Conservation (phyloP, 108 stramenopile genomes). For the Nannochloropsis gaditana region DNA sequence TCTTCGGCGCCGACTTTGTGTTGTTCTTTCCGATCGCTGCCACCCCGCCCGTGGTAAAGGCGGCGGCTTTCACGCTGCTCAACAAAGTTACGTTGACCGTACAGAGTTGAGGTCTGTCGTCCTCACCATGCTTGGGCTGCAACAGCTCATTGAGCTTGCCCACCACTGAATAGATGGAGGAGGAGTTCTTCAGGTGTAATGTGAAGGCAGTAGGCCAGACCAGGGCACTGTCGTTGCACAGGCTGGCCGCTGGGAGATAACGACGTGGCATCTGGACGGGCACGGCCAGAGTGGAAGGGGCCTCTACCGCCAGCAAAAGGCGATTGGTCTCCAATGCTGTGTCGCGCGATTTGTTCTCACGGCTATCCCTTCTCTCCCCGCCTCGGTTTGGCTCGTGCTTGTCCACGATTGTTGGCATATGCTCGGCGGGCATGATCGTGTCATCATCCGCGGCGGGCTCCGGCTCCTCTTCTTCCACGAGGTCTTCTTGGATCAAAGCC, state of each 20-base stretch:
- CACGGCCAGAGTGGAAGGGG: not conserved
- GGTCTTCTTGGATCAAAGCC: not conserved
- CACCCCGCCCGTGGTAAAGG: not conserved
- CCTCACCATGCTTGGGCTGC: not conserved
- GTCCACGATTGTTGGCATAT: not conserved
- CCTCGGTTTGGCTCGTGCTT: not conserved
- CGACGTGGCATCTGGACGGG: conserved; percentile 15
- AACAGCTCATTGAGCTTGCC: not conserved
- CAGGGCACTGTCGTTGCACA: not conserved
- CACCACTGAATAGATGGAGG: not conserved
- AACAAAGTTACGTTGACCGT: not conserved
- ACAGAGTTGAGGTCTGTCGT: not conserved
- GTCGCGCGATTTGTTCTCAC: not conserved
- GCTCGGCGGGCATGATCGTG: not conserved
- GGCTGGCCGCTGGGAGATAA: not conserved
- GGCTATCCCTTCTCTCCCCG: not conserved
- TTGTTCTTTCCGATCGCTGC: not conserved
- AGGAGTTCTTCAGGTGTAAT: not conserved
- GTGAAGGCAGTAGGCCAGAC: conserved; percentile 16
- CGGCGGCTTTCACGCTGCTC: not conserved
- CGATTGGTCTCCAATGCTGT: not conserved
- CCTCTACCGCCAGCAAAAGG: no score
- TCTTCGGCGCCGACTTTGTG: not conserved
- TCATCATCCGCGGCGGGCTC: not conserved
- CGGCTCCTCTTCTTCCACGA: not conserved